phyloP scores from a whole-genome alignment of 1,284 basidiomycete genomes.

The Butyriboletus appendiculatus region DNA sequence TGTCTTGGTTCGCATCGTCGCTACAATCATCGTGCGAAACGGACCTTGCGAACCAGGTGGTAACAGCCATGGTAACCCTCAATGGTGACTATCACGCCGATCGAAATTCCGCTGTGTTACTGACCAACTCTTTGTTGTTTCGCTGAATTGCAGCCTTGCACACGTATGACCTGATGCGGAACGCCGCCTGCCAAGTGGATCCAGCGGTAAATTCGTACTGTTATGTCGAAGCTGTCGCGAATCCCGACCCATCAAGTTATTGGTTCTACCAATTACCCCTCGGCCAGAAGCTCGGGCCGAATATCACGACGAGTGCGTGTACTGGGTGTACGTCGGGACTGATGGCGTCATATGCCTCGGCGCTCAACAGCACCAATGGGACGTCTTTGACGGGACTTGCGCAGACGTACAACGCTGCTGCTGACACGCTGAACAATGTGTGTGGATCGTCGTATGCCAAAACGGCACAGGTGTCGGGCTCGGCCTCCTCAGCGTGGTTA shows the following conservation, averaged over 20 bases:
- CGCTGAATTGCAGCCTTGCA: slow-evolving; percentile 46
- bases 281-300: slow-evolving; percentile 49
- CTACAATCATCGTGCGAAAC: slow-evolving; percentile 50
- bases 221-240: slow-evolving; percentile 61
- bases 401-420: slow-evolving; percentile 43
- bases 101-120: background rate
- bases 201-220: slow-evolving; percentile 62
- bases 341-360: slow-evolving; percentile 48
- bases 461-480: slow-evolving; percentile 12
- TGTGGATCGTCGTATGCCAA: slow-evolving; percentile 41
- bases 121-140: slow-evolving; percentile 1
- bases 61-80: slow-evolving; percentile 50
- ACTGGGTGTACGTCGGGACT: slow-evolving; percentile 57
- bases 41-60: slow-evolving; percentile 55
- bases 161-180: slow-evolving; percentile 58
- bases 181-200: slow-evolving; percentile 56
- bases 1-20: slow-evolving; percentile 56
- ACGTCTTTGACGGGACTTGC: slow-evolving; percentile 33
- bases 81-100: slow-evolving; percentile 41
- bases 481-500: slow-evolving; percentile 14
- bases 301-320: slow-evolving; percentile 49
- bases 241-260: slow-evolving; percentile 55
- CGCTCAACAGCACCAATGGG: slow-evolving; percentile 15
- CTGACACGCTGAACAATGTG: slow-evolving; percentile 30
- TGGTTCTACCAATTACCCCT: slow-evolving; percentile 69